These are phyloP conservation scores for Nephromyces sp. DNA, from an alignment of 169 alveolate species.

Conservation along the genomic window DNA sequence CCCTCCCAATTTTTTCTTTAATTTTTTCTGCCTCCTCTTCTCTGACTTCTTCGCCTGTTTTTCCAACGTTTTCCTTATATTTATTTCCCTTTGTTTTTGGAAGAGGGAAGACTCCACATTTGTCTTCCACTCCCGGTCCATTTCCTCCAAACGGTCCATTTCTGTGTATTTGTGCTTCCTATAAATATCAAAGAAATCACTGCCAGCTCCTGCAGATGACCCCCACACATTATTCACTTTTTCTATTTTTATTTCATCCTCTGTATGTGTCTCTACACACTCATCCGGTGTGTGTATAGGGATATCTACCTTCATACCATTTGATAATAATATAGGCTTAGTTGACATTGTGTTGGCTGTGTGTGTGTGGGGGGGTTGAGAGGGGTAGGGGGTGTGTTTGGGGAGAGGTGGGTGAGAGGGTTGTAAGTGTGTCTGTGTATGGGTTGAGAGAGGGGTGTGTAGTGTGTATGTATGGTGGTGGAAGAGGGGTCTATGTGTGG, in stretches of 20 bases:
- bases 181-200: conserved; percentile 41
- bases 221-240: conserved; percentile 40
- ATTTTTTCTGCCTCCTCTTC: no score
- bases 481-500: no score
- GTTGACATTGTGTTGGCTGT: not conserved
- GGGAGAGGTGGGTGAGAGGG: not conserved
- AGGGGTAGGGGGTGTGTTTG: no score
- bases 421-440: no score
- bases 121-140: conserved; percentile 36
- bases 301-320: not conserved
- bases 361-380: no score
- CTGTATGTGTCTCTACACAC: not conserved
- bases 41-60: no score
- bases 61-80: no score
- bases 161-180: conserved; percentile 24
- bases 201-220: conserved; percentile 45
- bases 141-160: conserved; percentile 33
- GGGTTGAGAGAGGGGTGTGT: no score
- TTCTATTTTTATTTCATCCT: conserved; percentile 5
- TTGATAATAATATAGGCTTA: not conserved
- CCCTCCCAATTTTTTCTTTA: no score
- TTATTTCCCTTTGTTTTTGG: conserved; percentile 4
- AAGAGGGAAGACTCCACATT: conserved; percentile 22
- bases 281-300: not conserved
- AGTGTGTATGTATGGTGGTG: no score